Evolutionary conservation across 148 eudicot genomes (phyloP).

Genomic region (Fagopyrum esculentum): DNA sequence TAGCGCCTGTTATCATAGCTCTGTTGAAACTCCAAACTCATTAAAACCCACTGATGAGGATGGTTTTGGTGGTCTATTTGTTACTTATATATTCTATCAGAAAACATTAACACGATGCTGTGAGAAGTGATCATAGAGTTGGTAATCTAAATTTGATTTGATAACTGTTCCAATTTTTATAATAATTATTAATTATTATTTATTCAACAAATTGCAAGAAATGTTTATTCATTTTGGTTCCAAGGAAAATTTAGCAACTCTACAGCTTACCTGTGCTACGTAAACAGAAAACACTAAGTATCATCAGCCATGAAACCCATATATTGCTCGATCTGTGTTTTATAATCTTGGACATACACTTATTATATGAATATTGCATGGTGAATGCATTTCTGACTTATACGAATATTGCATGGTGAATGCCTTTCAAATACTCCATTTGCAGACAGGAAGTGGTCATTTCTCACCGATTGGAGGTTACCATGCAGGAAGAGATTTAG

Average conservation of each 20-base stretch:
- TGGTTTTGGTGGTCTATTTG: background rate
- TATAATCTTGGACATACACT: background rate
- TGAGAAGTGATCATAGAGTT: too few relatives aligned
- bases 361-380: background rate
- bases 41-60: background rate
- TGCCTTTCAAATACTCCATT: background rate
- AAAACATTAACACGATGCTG: background rate
- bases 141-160: too few relatives aligned
- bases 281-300: background rate
- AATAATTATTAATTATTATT: too few relatives aligned
- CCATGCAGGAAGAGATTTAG: constrained; percentile 80
- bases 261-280: background rate
- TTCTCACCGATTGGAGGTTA: constrained; percentile 96
- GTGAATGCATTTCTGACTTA: background rate
- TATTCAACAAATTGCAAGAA: background rate
- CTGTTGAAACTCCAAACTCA: background rate
- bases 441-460: constrained; percentile 84
- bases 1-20: background rate
- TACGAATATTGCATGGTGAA: background rate
- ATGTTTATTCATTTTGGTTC: constrained; percentile 5
- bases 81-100: background rate
- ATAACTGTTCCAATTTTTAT: too few relatives aligned
- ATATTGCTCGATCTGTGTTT: background rate
- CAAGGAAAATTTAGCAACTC: background rate
- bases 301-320: background rate